Evolutionary conservation across 164 flowering plant species (phyloP), one percentile per base, ranked within the genome.

Genomic region (Euptelea pleiosperma): DNA sequence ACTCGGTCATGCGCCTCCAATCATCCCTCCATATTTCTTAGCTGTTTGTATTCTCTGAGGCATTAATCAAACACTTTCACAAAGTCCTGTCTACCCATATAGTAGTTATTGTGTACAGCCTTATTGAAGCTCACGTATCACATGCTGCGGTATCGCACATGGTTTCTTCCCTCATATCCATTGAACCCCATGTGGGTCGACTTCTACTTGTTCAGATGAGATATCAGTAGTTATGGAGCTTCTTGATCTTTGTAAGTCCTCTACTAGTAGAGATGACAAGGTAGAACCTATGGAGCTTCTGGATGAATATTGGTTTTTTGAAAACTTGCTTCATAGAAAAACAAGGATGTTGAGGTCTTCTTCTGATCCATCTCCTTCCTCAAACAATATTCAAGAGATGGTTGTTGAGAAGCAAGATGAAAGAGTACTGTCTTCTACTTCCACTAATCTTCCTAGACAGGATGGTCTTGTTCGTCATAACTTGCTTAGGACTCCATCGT

Each of bases 301-400:
- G 46, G 92, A 86, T 26, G 82, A 78, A 51, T 63, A 48, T 35
- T 86, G 88, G 92, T 86, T 81, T 67, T 83, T 70, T 52, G 69
- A 70, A 0, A 83, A 77, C 71, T 67, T 70, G 72, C 62, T 86
- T 5, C 12, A 52, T 4, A 56, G 65, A 29, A 63, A 52, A 41
- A 50, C 39, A 31, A 52, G 48, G 35, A 70, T 69, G 52, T 11
- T 55, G 1, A 74, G 76, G 42, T 77, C 76, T 33, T 46, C 56
- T 30, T 68, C 74, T 61, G 80, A 74, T 66, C 73, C 76, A 49
- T 67, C 63, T 37, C 42, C 66, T 43, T 71, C 77, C 10, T 39
- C 72, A 18, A 67, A 18, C 35, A 58, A 42, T 9, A 53, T 36
- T 8, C 55, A 56, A 41, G 73, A 69, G 28, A 29, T 64, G 31